phyloP scores from a whole-genome alignment of 139 green algal species.

The Ettlia oleoabundans region DNA sequence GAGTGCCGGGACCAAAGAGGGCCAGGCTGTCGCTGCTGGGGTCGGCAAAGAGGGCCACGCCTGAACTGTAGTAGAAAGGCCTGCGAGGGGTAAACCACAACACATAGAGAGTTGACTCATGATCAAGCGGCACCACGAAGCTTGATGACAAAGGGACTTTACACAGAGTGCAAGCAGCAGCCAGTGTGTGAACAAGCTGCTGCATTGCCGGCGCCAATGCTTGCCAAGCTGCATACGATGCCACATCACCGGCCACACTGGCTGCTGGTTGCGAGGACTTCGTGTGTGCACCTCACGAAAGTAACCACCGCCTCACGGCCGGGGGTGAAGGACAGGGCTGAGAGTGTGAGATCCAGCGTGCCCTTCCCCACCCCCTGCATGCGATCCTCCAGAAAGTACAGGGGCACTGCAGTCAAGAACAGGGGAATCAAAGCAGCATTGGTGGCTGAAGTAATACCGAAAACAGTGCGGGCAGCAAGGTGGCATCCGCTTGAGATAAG shows the following conservation, averaged over 20 bases:
- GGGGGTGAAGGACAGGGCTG: neutral
- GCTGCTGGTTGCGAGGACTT: neutral
- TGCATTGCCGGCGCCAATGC: neutral
- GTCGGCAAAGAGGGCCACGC: conserved; percentile 2
- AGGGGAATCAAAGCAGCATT: neutral
- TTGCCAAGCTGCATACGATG: neutral
- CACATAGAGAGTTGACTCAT: neutral
- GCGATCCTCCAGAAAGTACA: conserved; percentile 3
- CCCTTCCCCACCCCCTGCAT: neutral
- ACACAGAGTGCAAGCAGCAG: no score
- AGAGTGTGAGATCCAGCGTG: neutral
- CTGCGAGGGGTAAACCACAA: neutral
- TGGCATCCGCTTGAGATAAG: no score
- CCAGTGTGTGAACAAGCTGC: neutral
- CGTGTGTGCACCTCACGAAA: neutral
- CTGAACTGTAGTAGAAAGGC: neutral
- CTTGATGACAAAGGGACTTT: no score
- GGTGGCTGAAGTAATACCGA: neutral
- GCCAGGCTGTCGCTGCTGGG: neutral
- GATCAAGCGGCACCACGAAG: neutral
- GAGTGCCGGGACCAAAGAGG: neutral
- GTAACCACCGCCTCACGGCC: neutral
- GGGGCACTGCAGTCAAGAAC: neutral
- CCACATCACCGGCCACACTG: no score
- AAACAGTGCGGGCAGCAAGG: neutral